Percentiles rank a stretch among this genome's conserved stretches.
These are phyloP conservation scores for Guillardia theta DNA, from an alignment of 78 protist genomes.

Conservation along the genomic window DNA sequence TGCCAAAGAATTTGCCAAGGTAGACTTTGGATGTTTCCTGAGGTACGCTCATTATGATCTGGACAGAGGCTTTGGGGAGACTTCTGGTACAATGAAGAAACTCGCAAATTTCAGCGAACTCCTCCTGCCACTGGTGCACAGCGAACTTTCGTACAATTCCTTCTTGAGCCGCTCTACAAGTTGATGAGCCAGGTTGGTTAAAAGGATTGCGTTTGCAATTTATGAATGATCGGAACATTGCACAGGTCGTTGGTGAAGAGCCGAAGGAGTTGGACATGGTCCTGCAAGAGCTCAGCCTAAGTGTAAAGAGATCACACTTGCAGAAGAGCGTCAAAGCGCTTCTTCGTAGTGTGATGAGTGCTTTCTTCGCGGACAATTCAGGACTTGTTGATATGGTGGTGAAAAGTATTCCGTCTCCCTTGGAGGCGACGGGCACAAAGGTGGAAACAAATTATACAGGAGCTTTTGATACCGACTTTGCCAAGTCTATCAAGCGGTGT, in stretches of 20 bases:
- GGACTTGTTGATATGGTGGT: constrained; percentile 83
- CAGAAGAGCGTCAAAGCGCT: background rate
- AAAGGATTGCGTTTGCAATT: too few species aligned
- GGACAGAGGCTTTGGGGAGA: constrained; percentile 97
- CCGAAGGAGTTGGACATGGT: background rate
- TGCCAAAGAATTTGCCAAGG: background rate
- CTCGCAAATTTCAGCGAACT: constrained; percentile 63
- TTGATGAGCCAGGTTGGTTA: constrained; percentile 38
- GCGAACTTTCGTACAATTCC: constrained; percentile 89
- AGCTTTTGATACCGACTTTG: constrained; percentile 58
- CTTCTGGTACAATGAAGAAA: constrained; percentile 58
- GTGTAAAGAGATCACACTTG: too few species aligned
- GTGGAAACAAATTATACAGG: constrained; percentile 73
- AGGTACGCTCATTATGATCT: constrained; percentile 86
- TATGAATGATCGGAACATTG: too few species aligned
- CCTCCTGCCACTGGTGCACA: background rate
- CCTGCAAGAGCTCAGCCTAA: background rate
- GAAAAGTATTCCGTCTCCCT: constrained; percentile 58
- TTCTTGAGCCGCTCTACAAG: constrained; percentile 96
- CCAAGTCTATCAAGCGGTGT: constrained; percentile 49
- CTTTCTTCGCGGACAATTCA: constrained; percentile 71
- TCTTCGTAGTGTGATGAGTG: constrained; percentile 5
- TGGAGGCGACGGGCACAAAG: background rate
- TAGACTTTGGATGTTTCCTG: background rate
- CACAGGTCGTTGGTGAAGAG: background rate